Conservation (phyloP, 805 yeast genomes). For the Starmerella etchellsii region DNA sequence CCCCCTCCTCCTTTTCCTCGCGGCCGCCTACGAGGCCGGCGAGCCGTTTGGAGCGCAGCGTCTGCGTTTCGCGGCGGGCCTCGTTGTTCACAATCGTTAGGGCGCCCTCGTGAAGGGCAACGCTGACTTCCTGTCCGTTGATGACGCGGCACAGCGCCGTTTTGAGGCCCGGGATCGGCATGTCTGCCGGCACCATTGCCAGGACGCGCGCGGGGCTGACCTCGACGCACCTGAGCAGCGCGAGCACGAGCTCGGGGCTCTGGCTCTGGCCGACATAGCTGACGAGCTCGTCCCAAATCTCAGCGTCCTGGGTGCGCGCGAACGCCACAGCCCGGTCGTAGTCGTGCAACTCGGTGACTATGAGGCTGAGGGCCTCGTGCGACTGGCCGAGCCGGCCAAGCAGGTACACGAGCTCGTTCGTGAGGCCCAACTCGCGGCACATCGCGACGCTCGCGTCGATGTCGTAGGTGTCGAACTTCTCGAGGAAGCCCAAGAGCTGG, state of each 20-base stretch:
- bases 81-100: conserved; percentile 43
- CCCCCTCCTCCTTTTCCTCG: no score
- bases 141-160: conserved; percentile 48
- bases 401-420: conserved; percentile 66
- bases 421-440: conserved; percentile 42
- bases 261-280: conserved; percentile 53
- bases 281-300: conserved; percentile 68
- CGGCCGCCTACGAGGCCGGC: no score
- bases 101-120: conserved; percentile 41
- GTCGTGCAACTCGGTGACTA: conserved; percentile 64
- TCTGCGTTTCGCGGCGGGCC: conserved; percentile 30
- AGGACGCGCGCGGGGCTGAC: conserved; percentile 58
- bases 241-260: conserved; percentile 64
- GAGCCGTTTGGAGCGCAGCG: conserved; percentile 24
- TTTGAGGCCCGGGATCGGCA: conserved; percentile 54
- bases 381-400: conserved; percentile 75
- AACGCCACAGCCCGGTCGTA: conserved; percentile 71
- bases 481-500: conserved; percentile 48
- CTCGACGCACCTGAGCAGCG: conserved; percentile 41
- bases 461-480: conserved; percentile 42
- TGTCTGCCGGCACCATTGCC: conserved; percentile 45
- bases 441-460: conserved; percentile 56
- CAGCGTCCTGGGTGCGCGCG: conserved; percentile 51
- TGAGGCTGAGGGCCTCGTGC: conserved; percentile 58
- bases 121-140: conserved; percentile 43